A percentile compares a stretch with the other conserved stretches of the same genome.
Evolutionary conservation across 345 rosid species (phyloP).

Genomic region (Gynandropsis gynandra): DNA sequence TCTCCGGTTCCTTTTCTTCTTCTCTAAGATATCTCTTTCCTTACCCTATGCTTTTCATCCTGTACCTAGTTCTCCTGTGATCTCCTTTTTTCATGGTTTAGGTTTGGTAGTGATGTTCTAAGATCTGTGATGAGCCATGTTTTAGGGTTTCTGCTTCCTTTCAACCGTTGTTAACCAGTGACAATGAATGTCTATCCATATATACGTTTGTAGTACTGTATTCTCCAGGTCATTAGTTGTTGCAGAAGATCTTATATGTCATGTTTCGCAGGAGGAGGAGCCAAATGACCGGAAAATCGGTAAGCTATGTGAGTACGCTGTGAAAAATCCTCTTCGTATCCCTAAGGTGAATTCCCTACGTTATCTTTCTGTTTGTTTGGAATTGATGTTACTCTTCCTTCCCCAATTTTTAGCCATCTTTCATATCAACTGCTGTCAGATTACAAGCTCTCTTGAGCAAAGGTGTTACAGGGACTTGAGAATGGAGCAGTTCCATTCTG

Average conservation of each 20-base stretch:
- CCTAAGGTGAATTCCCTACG: conserved; percentile 36
- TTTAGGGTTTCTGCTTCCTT: too few species aligned
- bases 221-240: neutral
- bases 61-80: too few species aligned
- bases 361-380: neutral
- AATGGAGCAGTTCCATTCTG: conserved; percentile 50
- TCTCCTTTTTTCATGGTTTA: neutral
- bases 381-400: neutral
- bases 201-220: neutral
- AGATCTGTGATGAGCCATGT: too few species aligned
- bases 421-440: conserved; percentile 36
- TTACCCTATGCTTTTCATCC: neutral
- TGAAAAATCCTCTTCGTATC: conserved; percentile 65
- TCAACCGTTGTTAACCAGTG: too few species aligned
- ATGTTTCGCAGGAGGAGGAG: conserved; percentile 36
- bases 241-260: neutral
- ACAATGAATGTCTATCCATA: neutral
- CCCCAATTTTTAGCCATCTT: neutral
- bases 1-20: conserved; percentile 35
- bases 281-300: conserved; percentile 39
- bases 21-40: neutral
- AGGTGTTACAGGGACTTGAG: conserved; percentile 73
- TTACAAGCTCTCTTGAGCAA: conserved; percentile 65
- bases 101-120: too few species aligned
- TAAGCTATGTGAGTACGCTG: conserved; percentile 59